Evolutionary conservation across 129 eudicot species (phyloP), one percentile per base, ranked within the genome.

Genomic region (Flaveria sonorensis): DNA sequence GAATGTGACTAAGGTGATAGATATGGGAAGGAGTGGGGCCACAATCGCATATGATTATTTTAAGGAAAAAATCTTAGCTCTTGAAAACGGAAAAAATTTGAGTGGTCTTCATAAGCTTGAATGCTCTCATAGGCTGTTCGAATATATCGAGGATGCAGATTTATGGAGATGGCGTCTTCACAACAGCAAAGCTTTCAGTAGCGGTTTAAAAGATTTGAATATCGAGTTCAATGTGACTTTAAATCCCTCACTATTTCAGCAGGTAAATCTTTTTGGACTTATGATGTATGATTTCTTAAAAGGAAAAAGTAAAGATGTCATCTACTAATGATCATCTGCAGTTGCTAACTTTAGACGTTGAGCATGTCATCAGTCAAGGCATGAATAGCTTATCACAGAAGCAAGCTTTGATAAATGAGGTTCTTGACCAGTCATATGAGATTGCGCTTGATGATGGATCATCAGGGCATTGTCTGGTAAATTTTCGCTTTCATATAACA

Each of bases 1-100:
- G 62, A 93, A 87, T 73, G 96, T 90, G 81, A 64, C 21, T 52
- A 90, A 76, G 70, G 91, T 88, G 86, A 88, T 93, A 18, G 97
- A 90, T 78, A 90, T 88, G 96, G 87, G 81, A 21, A 87, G 98
- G 77, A 93, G 98, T 72, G 97, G 98, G 42, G 97, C 97, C 8
- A 90, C 97, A 20, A 90, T 90, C 70, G 96, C 97, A 19, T 83
- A 68, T 53, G 98, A 90, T 81, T 88, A 75, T 81, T 90, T 93
- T 77, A 87, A 84, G 92, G 87, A 84, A 26, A 93, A 93, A 78
- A 79, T 91, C 42, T 73, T 75, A 15, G 40, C 70, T 57, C 42
- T 51, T 45, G 85, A 68, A 78, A 62, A 82, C 21, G 20, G n/a
- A 12, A 24, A 51, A 28, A 71, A 16, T 43, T 13, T 32, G 81